Percentiles rank a stretch among this genome's conserved stretches.
These are phyloP conservation scores for Hypsizygus marmoreus DNA, from an alignment of 768 basidiomycete species.

Conservation along the genomic window DNA sequence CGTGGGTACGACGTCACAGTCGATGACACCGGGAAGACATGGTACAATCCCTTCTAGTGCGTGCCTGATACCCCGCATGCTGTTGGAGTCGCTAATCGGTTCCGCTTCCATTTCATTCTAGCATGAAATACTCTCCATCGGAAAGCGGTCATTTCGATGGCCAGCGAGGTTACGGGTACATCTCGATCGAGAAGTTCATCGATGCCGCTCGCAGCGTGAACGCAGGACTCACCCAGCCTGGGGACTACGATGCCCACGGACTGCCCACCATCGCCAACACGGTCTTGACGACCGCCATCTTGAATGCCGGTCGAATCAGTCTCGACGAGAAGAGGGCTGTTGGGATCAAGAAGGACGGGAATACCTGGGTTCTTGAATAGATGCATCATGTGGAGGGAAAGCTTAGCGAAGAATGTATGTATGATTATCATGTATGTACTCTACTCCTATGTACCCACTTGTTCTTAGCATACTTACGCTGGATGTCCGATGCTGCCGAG, in stretches of 20 bases:
- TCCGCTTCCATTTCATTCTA: conserved; percentile 27
- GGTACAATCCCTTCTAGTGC: conserved; percentile 91
- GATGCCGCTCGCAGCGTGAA: conserved; percentile 83
- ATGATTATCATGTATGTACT: conserved; percentile 8
- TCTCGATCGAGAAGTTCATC: conserved; percentile 92
- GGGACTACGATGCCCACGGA: conserved; percentile 76
- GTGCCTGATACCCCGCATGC: conserved; percentile 28
- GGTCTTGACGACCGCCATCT: conserved; percentile 82
- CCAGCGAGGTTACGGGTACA: conserved; percentile 89
- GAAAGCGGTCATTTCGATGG: conserved; percentile 94
- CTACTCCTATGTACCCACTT: not conserved
- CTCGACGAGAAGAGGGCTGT: conserved; percentile 89
- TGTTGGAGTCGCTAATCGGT: not conserved
- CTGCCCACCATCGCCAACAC: conserved; percentile 91
- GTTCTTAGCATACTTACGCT: too few species aligned
- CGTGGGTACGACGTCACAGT: conserved; percentile 90
- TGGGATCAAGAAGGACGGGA: conserved; percentile 66
- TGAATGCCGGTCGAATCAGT: conserved; percentile 88
- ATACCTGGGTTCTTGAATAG: conserved; percentile 71
- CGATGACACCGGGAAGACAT: conserved; percentile 82
- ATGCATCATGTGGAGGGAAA: conserved; percentile 18
- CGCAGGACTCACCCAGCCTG: conserved; percentile 62
- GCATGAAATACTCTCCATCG: conserved; percentile 94
- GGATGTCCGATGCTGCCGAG: too few species aligned
- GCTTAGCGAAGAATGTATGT: conserved; percentile 13